These are phyloP conservation scores for Dichotomocladium elegans DNA, from an alignment of 371 early-diverging fungal genomes.

Conservation along the genomic window DNA sequence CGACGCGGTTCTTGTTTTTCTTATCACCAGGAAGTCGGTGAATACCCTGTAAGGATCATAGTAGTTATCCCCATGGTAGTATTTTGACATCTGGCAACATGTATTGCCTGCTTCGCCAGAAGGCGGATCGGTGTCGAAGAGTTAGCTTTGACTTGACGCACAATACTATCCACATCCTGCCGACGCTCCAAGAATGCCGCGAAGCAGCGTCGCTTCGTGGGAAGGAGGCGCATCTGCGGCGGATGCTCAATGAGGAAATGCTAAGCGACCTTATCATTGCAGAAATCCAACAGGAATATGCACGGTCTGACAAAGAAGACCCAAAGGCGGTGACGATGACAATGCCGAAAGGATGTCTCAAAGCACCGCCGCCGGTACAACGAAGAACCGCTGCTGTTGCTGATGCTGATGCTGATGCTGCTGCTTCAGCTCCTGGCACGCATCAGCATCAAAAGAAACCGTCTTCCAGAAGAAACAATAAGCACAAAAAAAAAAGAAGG, in stretches of 20 bases:
- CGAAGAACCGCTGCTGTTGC: too few relatives aligned
- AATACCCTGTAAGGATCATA: too few relatives aligned
- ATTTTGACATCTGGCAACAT: too few relatives aligned
- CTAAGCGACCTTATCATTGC: conserved; percentile 35
- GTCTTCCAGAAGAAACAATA: background rate
- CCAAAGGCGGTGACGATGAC: background rate
- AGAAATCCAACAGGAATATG: conserved; percentile 29
- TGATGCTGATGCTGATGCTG: too few relatives aligned
- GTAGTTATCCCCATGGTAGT: too few relatives aligned
- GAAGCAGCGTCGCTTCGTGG: conserved; percentile 22
- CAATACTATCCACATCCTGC: conserved; percentile 37
- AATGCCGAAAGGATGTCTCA: conserved; percentile 22
- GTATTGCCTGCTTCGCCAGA: too few relatives aligned
- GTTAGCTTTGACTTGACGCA: conserved; percentile 46
- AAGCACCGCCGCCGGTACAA: conserved; percentile 6
- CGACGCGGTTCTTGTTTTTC: too few relatives aligned
- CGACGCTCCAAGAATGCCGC: conserved; percentile 31
- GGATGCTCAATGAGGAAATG: conserved; percentile 29
- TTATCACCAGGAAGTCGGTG: too few relatives aligned
- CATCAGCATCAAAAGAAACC: too few relatives aligned
- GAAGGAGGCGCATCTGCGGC: conserved; percentile 34
- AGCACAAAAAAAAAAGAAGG: conserved; percentile 16
- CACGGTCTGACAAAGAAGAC: background rate
- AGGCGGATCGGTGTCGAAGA: conserved; percentile 15
- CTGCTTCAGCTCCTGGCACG: background rate